Conservation (phyloP, 2,329 filamentous ascomycete species). For the Allantophomopsis cytisporea region DNA sequence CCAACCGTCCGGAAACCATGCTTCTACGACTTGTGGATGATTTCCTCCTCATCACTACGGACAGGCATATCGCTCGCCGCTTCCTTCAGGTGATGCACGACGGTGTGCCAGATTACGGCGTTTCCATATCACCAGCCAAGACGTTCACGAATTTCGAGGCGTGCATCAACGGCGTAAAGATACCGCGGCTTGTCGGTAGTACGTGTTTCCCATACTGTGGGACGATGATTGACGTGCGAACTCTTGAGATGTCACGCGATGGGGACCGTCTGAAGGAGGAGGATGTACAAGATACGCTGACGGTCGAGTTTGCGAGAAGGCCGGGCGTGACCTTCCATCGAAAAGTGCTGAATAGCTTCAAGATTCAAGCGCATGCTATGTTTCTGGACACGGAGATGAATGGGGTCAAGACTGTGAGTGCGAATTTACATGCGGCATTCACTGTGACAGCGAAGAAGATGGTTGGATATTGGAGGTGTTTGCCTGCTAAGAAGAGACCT, state of each 20-base stretch:
- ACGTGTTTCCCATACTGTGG: slow-evolving; percentile 80
- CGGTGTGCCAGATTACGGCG: slow-evolving; percentile 69
- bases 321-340: slow-evolving; percentile 70
- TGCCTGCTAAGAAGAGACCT: slow-evolving; percentile 44
- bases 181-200: slow-evolving; percentile 31
- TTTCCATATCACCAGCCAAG: slow-evolving; percentile 64
- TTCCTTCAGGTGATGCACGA: slow-evolving; percentile 74
- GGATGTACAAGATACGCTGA: slow-evolving; percentile 51
- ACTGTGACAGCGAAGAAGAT: slow-evolving; percentile 66
- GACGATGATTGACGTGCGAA: slow-evolving; percentile 57
- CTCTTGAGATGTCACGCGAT: slow-evolving; percentile 46
- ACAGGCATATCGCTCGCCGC: slow-evolving; percentile 46
- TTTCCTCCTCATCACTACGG: slow-evolving; percentile 75
- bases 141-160: slow-evolving; percentile 75
- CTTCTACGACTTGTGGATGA: slow-evolving; percentile 82
- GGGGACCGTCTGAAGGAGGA: slow-evolving; percentile 47
- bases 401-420: slow-evolving; percentile 48
- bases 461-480: slow-evolving; percentile 44
- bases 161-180: slow-evolving; percentile 33
- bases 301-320: slow-evolving; percentile 58
- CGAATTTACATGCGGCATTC: slow-evolving; percentile 67
- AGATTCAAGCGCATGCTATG: slow-evolving; percentile 74
- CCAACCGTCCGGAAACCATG: slow-evolving; percentile 37
- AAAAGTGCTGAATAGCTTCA: slow-evolving; percentile 68
- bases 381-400: slow-evolving; percentile 76